Percentiles rank a stretch among this genome's conserved stretches.
Conservation (phyloP, 768 basidiomycete species). For the Tylopilus sp. region DNA sequence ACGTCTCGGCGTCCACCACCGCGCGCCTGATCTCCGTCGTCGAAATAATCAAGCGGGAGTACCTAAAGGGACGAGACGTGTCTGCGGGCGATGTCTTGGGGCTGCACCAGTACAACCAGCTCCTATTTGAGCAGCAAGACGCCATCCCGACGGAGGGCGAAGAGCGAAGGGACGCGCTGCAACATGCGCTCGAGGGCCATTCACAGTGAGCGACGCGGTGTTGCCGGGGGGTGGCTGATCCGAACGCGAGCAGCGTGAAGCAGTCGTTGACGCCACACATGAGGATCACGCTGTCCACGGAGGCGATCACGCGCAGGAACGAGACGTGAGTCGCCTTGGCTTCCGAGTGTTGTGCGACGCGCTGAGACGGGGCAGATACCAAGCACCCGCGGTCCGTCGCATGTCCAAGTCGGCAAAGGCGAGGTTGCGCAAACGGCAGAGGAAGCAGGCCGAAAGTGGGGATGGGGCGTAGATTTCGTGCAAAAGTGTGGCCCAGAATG, state of each 20-base stretch:
- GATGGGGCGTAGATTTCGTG: constrained; percentile 15
- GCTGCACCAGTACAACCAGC: constrained; percentile 75
- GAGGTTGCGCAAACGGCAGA: constrained; percentile 46
- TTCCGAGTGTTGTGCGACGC: background rate
- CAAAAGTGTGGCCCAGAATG: constrained; percentile 6
- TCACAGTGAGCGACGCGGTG: constrained; percentile 47
- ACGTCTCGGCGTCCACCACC: constrained; percentile 36
- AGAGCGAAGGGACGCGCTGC: constrained; percentile 23
- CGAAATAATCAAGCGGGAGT: constrained; percentile 85
- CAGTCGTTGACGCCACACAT: constrained; percentile 62
- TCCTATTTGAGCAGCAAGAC: constrained; percentile 43
- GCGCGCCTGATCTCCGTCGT: constrained; percentile 73
- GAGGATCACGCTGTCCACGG: constrained; percentile 60
- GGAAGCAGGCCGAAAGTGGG: constrained; percentile 26
- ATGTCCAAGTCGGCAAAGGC: constrained; percentile 57
- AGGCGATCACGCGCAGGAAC: constrained; percentile 38
- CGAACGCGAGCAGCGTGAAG: constrained; percentile 40
- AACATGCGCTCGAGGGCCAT: constrained; percentile 50
- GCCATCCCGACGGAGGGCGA: constrained; percentile 32
- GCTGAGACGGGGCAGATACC: constrained; percentile 45
- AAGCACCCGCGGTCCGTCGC: constrained; percentile 49
- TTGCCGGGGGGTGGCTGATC: background rate
- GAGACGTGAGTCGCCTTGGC: constrained; percentile 34
- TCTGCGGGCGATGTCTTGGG: constrained; percentile 46
- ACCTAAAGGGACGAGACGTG: constrained; percentile 48